Evolutionary conservation across 176 grass and related monocot species (phyloP).

Genomic region (Ampelocalamus luodianensis): DNA sequence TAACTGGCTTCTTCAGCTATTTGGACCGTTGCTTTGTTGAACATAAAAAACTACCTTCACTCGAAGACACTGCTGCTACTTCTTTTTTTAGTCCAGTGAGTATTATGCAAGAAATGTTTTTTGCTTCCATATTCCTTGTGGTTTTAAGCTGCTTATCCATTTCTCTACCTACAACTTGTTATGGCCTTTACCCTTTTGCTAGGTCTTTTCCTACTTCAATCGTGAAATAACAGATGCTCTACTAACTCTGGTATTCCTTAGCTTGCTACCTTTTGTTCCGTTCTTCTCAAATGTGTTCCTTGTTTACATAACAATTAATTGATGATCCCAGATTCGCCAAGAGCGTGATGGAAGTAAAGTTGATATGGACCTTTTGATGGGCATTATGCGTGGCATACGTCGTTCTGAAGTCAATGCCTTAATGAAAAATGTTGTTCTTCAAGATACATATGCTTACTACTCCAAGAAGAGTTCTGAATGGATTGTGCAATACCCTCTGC

Average conservation of each 20-base stretch:
- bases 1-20: slow-evolving; percentile 56
- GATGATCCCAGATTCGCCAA: slow-evolving; percentile 48
- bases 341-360: slow-evolving; percentile 56
- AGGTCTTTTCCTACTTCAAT: slow-evolving; percentile 62
- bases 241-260: slow-evolving; percentile 52
- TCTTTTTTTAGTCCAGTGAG: slow-evolving; percentile 54
- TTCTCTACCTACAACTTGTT: slow-evolving; percentile 24
- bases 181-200: slow-evolving; percentile 35
- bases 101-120: slow-evolving; percentile 5
- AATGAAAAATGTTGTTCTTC: slow-evolving; percentile 46
- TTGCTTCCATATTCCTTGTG: slow-evolving; percentile 12
- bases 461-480: slow-evolving; percentile 56
- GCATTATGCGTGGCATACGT: slow-evolving; percentile 52
- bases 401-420: slow-evolving; percentile 48
- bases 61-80: slow-evolving; percentile 51
- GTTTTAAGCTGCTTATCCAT: slow-evolving; percentile 17
- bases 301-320: slow-evolving; percentile 40
- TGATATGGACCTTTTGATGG: slow-evolving; percentile 34
- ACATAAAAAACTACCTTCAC: slow-evolving; percentile 51
- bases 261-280: neutral
- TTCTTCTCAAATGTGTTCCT: slow-evolving; percentile 28
- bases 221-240: slow-evolving; percentile 48
- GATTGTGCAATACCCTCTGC: slow-evolving; percentile 54
- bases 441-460: slow-evolving; percentile 55
- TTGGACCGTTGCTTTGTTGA: slow-evolving; percentile 54